phyloP scores from a whole-genome alignment of 2,329 filamentous ascomycete genomes.

The Diplocarpon rosae region DNA sequence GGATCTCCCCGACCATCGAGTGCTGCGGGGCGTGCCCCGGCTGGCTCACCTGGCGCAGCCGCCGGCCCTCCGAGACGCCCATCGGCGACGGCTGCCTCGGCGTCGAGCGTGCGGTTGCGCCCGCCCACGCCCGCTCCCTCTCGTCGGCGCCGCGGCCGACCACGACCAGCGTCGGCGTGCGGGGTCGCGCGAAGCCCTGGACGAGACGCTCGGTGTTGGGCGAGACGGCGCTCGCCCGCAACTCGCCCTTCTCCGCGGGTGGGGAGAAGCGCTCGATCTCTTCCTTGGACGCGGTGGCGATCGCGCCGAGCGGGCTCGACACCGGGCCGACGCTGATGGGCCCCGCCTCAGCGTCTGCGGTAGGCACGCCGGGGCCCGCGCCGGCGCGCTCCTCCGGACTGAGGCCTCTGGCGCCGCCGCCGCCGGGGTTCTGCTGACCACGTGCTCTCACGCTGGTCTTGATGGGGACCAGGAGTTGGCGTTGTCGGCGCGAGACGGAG shows the following conservation, averaged over 20 bases:
- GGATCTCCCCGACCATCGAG: constrained; percentile 12
- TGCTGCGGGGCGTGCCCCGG: background rate
- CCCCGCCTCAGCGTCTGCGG: background rate
- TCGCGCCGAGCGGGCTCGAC: background rate
- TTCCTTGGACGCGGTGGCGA: constrained; percentile 12
- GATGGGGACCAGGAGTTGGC: constrained; percentile 45
- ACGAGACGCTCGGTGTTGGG: constrained; percentile 11
- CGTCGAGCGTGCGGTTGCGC: constrained; percentile 18
- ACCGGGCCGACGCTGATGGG: background rate
- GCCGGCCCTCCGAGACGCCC: constrained; percentile 28
- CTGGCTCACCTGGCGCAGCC: constrained; percentile 4
- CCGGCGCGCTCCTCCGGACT: constrained; percentile 1
- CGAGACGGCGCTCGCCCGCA: constrained; percentile 1
- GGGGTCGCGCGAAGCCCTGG: constrained; percentile 12
- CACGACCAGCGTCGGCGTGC: constrained; percentile 22
- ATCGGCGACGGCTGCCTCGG: constrained; percentile 1
- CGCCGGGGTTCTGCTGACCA: background rate
- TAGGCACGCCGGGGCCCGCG: background rate
- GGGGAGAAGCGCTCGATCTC: constrained; percentile 6
- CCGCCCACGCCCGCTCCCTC: constrained; percentile 10
- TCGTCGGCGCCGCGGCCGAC: constrained; percentile 11
- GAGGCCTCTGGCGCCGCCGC: background rate
- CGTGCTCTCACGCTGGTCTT: constrained; percentile 26
- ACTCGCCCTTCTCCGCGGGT: background rate
- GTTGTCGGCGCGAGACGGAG: constrained; percentile 51